A percentile compares a stretch with the other conserved stretches of the same genome.
These are phyloP conservation scores for Fraxinus quadrangulata DNA, from an alignment of 257 asterid genomes.

Conservation along the genomic window DNA sequence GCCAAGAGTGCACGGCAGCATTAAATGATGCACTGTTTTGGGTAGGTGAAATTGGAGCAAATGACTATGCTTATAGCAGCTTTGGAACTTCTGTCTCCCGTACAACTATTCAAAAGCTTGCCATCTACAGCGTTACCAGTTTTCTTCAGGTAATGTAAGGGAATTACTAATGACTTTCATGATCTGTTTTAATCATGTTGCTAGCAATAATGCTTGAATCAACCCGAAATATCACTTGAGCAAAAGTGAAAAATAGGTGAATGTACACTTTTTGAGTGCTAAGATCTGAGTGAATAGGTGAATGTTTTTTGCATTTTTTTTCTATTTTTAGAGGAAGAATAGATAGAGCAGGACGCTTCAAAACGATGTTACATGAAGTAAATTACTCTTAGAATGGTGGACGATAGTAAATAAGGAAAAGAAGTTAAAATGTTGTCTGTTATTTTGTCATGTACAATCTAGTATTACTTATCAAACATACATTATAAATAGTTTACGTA, in stretches of 20 bases:
- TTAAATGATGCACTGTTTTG: slow-evolving; percentile 65
- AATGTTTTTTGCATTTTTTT: neutral
- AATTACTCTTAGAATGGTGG: neutral
- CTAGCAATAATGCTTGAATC: no score
- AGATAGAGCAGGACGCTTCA: neutral
- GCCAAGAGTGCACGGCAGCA: slow-evolving; percentile 41
- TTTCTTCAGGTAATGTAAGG: slow-evolving; percentile 55
- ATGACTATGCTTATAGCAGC: slow-evolving; percentile 58
- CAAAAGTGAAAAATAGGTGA: neutral
- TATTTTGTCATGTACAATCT: neutral
- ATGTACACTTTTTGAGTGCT: neutral
- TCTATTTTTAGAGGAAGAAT: neutral
- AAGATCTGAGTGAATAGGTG: neutral
- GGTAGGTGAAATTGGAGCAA: slow-evolving; percentile 78
- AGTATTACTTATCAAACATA: neutral
- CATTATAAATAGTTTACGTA: neutral
- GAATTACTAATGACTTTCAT: no score
- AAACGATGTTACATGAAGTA: neutral
- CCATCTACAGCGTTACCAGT: slow-evolving; percentile 45
- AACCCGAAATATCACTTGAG: no score
- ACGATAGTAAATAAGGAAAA: neutral
- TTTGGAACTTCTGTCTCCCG: slow-evolving; percentile 46
- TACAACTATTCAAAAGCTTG: slow-evolving; percentile 42
- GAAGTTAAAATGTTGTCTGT: no score
- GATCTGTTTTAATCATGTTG: no score